A percentile compares a stretch with the other conserved stretches of the same genome.
These are phyloP conservation scores for Geranium incanum DNA, from an alignment of 441 rosid genomes.

Conservation along the genomic window DNA sequence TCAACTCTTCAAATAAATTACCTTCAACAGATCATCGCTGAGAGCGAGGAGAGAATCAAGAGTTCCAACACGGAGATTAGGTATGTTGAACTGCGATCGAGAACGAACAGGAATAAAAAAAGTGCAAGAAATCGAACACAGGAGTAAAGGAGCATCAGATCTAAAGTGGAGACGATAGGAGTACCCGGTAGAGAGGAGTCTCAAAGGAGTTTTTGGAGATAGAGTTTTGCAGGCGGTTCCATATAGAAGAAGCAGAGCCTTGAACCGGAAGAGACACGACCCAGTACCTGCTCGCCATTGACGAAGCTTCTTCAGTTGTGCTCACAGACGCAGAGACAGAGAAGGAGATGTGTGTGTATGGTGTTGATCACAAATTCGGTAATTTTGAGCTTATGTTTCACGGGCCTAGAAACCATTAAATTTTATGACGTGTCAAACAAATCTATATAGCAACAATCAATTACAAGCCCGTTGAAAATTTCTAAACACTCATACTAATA, in stretches of 20 bases:
- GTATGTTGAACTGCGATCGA: slow-evolving; percentile 68
- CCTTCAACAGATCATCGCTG: slow-evolving; percentile 91
- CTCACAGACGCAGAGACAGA: background rate
- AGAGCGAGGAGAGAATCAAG: slow-evolving; percentile 91
- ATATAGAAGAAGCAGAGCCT: slow-evolving; percentile 58
- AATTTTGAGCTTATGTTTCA: slow-evolving; percentile 2
- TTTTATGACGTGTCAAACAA: background rate
- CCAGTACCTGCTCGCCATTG: slow-evolving; percentile 91
- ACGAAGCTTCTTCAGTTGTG: background rate
- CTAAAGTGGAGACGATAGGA: slow-evolving; percentile 6
- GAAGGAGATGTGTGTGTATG: background rate
- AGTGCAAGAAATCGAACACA: background rate
- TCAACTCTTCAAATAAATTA: slow-evolving; percentile 20
- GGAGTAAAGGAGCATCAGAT: background rate
- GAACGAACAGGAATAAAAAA: slow-evolving; percentile 11
- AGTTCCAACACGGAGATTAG: slow-evolving; percentile 97
- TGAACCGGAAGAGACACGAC: slow-evolving; percentile 80
- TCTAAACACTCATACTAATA: too few species aligned
- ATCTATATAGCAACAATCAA: background rate
- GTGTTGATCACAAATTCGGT: background rate
- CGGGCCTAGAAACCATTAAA: background rate
- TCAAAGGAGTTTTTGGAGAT: slow-evolving; percentile 94
- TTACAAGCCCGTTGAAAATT: too few species aligned
- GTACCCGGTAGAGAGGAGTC: slow-evolving; percentile 88
- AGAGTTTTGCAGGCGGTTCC: slow-evolving; percentile 79